Evolutionary conservation across 257 asterid genomes (phyloP).

Genomic region (Eucommia ulmoides): DNA sequence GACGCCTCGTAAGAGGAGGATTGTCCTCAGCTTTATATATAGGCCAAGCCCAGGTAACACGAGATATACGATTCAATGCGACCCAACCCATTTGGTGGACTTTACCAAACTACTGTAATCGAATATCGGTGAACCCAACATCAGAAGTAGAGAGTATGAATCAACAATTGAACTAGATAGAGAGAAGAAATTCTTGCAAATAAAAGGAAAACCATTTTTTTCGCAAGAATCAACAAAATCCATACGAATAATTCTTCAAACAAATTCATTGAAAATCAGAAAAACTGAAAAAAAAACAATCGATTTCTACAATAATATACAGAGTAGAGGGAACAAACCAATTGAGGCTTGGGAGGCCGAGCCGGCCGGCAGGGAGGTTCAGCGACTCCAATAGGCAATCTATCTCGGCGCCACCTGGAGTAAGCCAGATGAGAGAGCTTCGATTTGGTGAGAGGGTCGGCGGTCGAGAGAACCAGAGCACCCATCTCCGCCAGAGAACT

Average conservation of each 20-base stretch:
- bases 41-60: too few relatives aligned
- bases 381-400: constrained; percentile 55
- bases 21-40: too few relatives aligned
- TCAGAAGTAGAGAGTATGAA: too few relatives aligned
- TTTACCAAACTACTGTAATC: too few relatives aligned
- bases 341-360: constrained; percentile 62
- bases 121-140: too few relatives aligned
- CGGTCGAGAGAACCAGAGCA: constrained; percentile 49
- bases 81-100: too few relatives aligned
- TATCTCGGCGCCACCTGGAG: constrained; percentile 48
- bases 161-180: too few relatives aligned
- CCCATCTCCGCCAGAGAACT: constrained; percentile 88
- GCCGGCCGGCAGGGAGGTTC: constrained; percentile 56
- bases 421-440: constrained; percentile 70
- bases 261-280: background rate
- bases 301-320: background rate
- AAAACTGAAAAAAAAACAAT: background rate
- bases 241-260: background rate
- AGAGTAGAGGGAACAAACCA: constrained; percentile 26
- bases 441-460: constrained; percentile 65
- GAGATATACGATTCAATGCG: too few relatives aligned
- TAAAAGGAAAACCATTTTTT: too few relatives aligned
- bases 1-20: too few relatives aligned
- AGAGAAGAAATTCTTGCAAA: too few relatives aligned
- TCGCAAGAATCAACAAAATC: background rate